Evolutionary conservation across 2,329 filamentous ascomycete species (phyloP), one percentile per base, ranked within the genome.

Genomic region (Fusarium neocosmosporiellum): DNA sequence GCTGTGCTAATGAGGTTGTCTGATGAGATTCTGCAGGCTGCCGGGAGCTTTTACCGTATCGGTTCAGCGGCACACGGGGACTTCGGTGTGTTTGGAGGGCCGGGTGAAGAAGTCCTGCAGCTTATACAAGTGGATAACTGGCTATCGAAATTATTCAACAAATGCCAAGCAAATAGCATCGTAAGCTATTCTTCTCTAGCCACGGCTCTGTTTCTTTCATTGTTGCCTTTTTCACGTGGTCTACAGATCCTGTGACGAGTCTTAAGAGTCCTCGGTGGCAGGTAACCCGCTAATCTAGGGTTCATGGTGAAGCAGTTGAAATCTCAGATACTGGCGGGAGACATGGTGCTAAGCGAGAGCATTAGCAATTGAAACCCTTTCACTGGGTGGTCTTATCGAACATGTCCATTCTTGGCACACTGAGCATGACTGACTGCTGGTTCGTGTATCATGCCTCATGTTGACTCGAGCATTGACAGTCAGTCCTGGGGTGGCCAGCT

Each of bases 401-500:
- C 39, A 33, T 59, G 57, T 34, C 39, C 27, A 33, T 29, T 34
- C 39, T 59, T 46, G 57, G 39, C 39, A 24, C 11, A 27, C 27
- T 22, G 8, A 58, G 55, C 24, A 37, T 41, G 36, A 22, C 22
- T 46, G 20, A 59, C 16, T 31, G 36, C 55, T 59, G 18, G 55
- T 20, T 59, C 24, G 37, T 41, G 22, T 41, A 41, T 59, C 22
- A 41, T 59, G 34, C 33, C 18, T 58, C 31, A n/a, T 36, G n/a
- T 48, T 34, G 39, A 36, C 39, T 48, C n/a, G 7, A 31, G 37
- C 39, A 48, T 48, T 14, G 24, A 43, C 37, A n/a, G 24, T 29
- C 16, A 27, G 36, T 37, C 13, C 27, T 22, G 10, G 33, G 41
- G 46, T 43, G 58, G 70, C 61, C 70, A 72, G 20, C 70, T 67